These are phyloP conservation scores for Arabis alpina DNA, from an alignment of 345 rosid genomes.

Conservation along the genomic window DNA sequence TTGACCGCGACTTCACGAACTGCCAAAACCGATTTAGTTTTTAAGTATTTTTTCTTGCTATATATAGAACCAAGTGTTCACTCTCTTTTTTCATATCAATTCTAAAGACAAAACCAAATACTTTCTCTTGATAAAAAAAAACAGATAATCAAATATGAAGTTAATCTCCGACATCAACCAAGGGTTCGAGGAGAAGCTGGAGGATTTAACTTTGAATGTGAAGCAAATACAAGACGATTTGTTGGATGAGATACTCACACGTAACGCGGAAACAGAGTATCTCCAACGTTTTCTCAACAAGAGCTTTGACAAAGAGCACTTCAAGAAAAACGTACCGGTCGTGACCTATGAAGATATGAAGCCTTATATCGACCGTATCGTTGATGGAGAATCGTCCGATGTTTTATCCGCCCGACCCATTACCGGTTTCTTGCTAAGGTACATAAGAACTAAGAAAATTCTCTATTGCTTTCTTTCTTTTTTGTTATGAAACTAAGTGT, in stretches of 20 bases:
- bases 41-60: constrained; percentile 21
- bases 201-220: constrained; percentile 67
- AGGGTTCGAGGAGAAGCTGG: constrained; percentile 51
- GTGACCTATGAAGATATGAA: constrained; percentile 82
- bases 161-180: constrained; percentile 25
- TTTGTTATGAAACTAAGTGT: neutral
- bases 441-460: neutral
- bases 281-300: constrained; percentile 57
- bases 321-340: constrained; percentile 71
- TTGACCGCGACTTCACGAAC: constrained; percentile 26
- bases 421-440: constrained; percentile 90
- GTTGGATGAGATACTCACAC: constrained; percentile 56
- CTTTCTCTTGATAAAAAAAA: no score
- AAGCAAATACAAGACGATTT: constrained; percentile 55
- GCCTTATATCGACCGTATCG: constrained; percentile 70
- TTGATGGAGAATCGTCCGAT: constrained; percentile 65
- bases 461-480: constrained; percentile 1
- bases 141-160: constrained; percentile 36
- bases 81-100: constrained; percentile 13
- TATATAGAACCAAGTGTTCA: constrained; percentile 23
- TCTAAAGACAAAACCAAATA: constrained; percentile 1
- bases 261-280: constrained; percentile 63
- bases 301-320: constrained; percentile 49
- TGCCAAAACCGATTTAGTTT: neutral
- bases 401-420: constrained; percentile 74